These are phyloP conservation scores for Scytalidium sp. DNA, from an alignment of 2,329 filamentous ascomycete species.

Conservation along the genomic window DNA sequence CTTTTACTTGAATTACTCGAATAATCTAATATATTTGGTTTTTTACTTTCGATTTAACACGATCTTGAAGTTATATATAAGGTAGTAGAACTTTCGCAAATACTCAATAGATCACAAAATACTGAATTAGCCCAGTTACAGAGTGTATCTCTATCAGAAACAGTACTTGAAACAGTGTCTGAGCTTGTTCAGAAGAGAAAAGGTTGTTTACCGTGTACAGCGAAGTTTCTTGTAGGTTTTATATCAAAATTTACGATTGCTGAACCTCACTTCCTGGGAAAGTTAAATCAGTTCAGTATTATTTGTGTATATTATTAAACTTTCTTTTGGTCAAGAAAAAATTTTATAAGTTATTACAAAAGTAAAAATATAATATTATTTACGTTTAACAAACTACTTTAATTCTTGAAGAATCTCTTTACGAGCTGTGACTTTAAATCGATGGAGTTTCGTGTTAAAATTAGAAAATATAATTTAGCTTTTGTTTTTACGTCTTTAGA, in stretches of 20 bases:
- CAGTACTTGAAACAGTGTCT: background rate
- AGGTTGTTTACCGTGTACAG: background rate
- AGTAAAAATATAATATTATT: background rate
- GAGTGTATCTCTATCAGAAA: no score
- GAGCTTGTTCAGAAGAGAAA: background rate
- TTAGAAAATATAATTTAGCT: background rate
- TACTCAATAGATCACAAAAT: no score
- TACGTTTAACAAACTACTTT: background rate
- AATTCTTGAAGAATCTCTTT: background rate
- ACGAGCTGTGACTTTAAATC: background rate
- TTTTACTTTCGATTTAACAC: no score
- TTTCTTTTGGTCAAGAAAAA: background rate
- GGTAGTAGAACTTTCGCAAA: no score
- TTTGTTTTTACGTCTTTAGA: background rate
- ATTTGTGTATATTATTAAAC: background rate
- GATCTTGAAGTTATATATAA: no score
- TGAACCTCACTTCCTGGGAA: background rate
- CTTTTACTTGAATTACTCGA: no score
- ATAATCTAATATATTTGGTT: no score
- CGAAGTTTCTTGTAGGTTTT: background rate
- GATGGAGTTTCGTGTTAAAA: conserved; percentile 1
- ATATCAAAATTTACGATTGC: background rate
- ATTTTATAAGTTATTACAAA: background rate
- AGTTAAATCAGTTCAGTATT: background rate
- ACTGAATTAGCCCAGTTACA: no score